phyloP scores from a whole-genome alignment of 495 filamentous ascomycete genomes.

The Neurospora sp. region DNA sequence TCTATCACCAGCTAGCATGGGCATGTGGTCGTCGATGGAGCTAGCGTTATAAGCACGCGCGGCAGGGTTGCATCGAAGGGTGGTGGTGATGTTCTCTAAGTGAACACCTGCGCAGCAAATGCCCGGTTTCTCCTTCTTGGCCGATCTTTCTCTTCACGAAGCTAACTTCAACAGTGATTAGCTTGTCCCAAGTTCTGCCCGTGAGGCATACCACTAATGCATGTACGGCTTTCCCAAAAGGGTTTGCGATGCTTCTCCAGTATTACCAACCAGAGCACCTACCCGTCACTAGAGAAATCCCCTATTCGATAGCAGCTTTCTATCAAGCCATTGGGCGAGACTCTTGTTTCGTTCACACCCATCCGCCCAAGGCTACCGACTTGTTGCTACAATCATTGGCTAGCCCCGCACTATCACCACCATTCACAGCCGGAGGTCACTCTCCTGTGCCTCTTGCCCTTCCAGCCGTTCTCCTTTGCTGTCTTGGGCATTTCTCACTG shows the following conservation, averaged over 20 bases:
- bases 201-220: neutral
- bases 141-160: neutral
- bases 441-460: neutral
- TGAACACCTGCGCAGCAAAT: neutral
- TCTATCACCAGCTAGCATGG: neutral
- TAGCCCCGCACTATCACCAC: neutral
- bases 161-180: neutral
- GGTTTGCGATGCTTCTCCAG: neutral
- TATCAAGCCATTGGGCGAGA: neutral
- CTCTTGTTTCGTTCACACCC: neutral
- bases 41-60: neutral
- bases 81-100: neutral
- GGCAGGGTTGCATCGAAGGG: neutral
- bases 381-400: neutral
- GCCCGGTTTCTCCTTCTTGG: neutral
- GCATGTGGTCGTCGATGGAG: neutral
- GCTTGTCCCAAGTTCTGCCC: neutral
- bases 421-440: neutral
- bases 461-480: neutral
- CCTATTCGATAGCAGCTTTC: neutral
- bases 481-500: neutral
- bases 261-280: neutral
- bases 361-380: neutral
- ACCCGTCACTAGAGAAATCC: neutral
- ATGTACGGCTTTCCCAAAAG: neutral